Conservation (phyloP, 371 early-diverging fungal species). For the Dichotomocladium elegans region DNA sequence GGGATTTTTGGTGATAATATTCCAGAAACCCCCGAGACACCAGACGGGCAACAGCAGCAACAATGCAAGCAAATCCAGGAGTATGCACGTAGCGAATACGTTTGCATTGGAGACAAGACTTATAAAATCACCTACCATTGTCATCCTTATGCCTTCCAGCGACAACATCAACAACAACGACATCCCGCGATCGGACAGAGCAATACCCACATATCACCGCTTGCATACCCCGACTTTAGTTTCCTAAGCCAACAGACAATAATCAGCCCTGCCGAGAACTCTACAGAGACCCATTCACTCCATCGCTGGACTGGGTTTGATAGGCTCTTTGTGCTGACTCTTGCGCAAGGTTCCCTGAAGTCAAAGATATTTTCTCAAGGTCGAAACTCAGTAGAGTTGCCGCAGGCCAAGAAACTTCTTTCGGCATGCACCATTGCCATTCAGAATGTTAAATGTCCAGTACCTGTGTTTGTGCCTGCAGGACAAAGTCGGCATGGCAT, state of each 20-base stretch:
- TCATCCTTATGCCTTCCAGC: conserved; percentile 23
- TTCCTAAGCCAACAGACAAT: conserved; percentile 12
- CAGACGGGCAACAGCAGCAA: too few species aligned
- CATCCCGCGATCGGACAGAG: too few species aligned
- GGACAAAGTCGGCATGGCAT: conserved; percentile 62
- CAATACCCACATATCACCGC: conserved; percentile 11
- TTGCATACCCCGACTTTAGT: conserved; percentile 21
- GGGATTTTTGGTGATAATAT: conserved; percentile 46
- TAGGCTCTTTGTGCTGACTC: conserved; percentile 44
- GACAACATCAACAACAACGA: not conserved
- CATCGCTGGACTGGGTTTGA: conserved; percentile 63
- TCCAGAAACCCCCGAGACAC: conserved; percentile 5
- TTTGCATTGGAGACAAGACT: conserved; percentile 37
- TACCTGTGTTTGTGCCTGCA: conserved; percentile 75
- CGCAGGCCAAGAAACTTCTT: conserved; percentile 61
- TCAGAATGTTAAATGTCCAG: conserved; percentile 63
- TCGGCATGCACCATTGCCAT: conserved; percentile 75
- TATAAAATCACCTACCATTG: conserved; percentile 45
- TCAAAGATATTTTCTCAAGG: conserved; percentile 24
- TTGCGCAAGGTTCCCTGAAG: conserved; percentile 27
- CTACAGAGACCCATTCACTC: conserved; percentile 40
- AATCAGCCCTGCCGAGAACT: conserved; percentile 19
- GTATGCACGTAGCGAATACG: conserved; percentile 23
- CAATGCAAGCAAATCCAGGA: conserved; percentile 4
- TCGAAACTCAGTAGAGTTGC: conserved; percentile 47